Evolutionary conservation across 371 early-diverging fungal genomes (phyloP).

Genomic region (Apophysomyces elegans): DNA sequence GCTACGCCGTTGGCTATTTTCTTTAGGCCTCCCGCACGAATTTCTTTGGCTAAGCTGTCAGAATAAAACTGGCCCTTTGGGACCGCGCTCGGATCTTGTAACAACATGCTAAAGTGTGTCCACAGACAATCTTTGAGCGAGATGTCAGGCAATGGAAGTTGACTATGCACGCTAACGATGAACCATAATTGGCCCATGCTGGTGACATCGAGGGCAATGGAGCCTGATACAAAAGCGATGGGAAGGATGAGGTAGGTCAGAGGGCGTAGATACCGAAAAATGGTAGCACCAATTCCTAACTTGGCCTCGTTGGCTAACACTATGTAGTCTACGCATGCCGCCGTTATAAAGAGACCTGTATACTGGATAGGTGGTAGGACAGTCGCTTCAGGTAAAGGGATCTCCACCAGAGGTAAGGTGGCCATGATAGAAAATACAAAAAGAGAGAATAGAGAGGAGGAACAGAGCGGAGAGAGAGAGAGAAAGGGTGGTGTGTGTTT

Average conservation of each 20-base stretch:
- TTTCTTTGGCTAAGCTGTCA: not conserved
- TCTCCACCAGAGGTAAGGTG: not conserved
- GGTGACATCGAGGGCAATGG: not conserved
- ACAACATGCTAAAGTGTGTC: not conserved
- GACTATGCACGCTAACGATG: not conserved
- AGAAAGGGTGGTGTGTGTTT: too few relatives aligned
- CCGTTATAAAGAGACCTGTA: not conserved
- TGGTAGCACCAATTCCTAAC: not conserved
- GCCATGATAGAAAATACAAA: not conserved
- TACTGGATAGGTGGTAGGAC: not conserved
- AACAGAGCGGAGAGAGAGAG: too few relatives aligned
- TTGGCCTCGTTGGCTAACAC: not conserved
- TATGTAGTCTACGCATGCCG: not conserved
- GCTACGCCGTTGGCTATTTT: conserved; percentile 24
- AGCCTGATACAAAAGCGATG: not conserved
- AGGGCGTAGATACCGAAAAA: not conserved
- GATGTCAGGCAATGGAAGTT: not conserved
- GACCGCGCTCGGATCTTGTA: not conserved
- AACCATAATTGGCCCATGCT: not conserved
- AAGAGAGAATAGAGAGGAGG: too few relatives aligned
- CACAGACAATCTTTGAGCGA: not conserved
- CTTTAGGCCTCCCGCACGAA: conserved; percentile 15
- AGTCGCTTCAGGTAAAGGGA: not conserved
- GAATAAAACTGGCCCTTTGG: not conserved
- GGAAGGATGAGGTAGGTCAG: not conserved